Base-by-base conservation (phyloP, 2,329 filamentous ascomycete genomes). In the Purpureocillium lavendulum region DNA sequence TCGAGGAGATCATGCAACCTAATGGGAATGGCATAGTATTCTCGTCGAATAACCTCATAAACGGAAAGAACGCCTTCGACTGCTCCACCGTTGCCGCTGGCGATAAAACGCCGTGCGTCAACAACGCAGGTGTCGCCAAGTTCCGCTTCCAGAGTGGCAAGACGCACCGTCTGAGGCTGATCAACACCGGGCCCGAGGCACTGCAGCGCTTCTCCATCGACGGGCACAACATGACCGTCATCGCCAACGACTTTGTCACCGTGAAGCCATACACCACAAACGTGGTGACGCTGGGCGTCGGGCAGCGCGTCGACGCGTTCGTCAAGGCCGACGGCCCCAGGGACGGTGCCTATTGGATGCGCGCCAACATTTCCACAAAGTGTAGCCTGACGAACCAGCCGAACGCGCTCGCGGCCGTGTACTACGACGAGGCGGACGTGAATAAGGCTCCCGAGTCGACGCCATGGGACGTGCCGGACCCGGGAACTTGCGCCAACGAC, bases 211-310 rank as follows among this genome's bases (percentile, higher is more conserved):
- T 82, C 50, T 81, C 63, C 51, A 82, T 72, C 51, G 75, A 66
- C 60, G 69, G 67, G 2, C 80, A 84, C 56, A 72, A 60, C 15
- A 62, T 84, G 58, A 80, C 69, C 0, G 75, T 84, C 40, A 77
- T 84, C 39, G 69, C 78, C 15, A 75, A 75, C 48, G 80, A 84
- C 53, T 80, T 80, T 40, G 74, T 82, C 4, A 65, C 71, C 2
- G 62, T 83, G 28, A 53, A 75, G 46, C 80, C 82, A 0, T 85
- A 83, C 54, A 65, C 72, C 4, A 80, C 79, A 0, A 64, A 73
- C 4, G 69, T 77, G 3, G 64, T 84, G 15, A 77, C 70, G 4
- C 63, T 84, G 11, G 77, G 70, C 29, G 66, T 82, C 40, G 72
- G 65, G 17, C 77, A 81, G 50, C 62, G 68, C 48, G 63, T 47